Conservation (phyloP, 306 rosid genomes). For the Glycine tomentella region DNA sequence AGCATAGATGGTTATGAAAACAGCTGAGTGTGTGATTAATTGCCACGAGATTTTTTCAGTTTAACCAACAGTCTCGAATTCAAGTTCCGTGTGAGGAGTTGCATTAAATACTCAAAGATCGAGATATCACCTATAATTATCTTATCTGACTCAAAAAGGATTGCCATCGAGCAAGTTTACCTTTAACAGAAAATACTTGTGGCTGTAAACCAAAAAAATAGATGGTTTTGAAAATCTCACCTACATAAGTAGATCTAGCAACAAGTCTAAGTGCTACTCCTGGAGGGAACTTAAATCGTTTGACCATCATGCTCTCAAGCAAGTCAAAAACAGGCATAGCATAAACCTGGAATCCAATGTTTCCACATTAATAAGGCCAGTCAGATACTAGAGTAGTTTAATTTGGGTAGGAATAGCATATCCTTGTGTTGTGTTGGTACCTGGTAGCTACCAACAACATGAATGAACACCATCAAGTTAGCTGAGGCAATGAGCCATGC, state of each 20-base stretch:
- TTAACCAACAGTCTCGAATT: neutral
- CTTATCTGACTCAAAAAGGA: too few species aligned
- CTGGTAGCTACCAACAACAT: conserved; percentile 97
- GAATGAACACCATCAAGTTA: conserved; percentile 88
- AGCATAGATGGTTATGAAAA: neutral
- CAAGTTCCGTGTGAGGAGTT: neutral
- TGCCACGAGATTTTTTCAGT: neutral
- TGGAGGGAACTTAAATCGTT: conserved; percentile 61
- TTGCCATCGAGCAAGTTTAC: too few species aligned
- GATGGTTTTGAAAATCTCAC: conserved; percentile 50
- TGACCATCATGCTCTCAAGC: conserved; percentile 73
- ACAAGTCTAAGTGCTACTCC: conserved; percentile 79
- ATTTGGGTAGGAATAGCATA: neutral
- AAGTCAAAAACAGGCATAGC: conserved; percentile 93
- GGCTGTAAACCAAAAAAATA: neutral
- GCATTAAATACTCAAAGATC: too few species aligned
- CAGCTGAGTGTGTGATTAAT: neutral
- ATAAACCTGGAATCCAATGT: conserved; percentile 62
- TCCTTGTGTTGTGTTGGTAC: conserved; percentile 46
- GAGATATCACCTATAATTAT: too few species aligned
- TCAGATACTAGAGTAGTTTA: conserved; percentile 2
- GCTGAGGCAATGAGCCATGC: conserved; percentile 92
- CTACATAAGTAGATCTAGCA: conserved; percentile 80
- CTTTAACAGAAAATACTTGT: neutral
- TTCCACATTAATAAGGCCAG: conserved; percentile 7